Base-by-base conservation (phyloP, 345 rosid genomes). In the Turritis glabra region DNA sequence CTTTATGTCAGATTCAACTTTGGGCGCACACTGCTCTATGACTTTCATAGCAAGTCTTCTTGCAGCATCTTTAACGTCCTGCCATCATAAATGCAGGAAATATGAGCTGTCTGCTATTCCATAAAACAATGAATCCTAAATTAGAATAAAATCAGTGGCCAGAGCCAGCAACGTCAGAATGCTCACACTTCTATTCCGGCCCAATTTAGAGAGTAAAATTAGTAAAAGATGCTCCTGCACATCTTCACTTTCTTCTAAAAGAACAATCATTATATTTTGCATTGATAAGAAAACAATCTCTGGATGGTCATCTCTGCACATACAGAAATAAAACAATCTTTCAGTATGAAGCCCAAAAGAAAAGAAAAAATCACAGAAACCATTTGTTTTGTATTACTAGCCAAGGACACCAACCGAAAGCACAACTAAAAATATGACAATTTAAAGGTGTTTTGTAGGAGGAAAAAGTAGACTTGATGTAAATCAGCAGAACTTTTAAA, bases 231-330 rank as follows among this genome's bases (percentile, higher is more conserved):
- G 91, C 76, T 95, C 99, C 43, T 48, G 81, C 67, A 92, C 80
- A 74, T 92, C 98, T 82, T 95, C 99, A 75, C 96, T 95, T 77
- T 95, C 97, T 84, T 95, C 94, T 79, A 95, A 78, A 71, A 92
- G 88, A 77, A 88, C 88, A 32, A 71, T 78, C 94, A 95, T 88
- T 85, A 90, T 92, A 61, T 85, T 88, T 78, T 89, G 94, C 98
- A 95, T 95, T 46, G 99, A 92, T 35, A 89, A 78, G 19, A 89
- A 67, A 79, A 95, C 92, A 82, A 84, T 86, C 80, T 90, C 90
- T 54, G 90, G 98, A 79, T 90, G 98, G 78, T 92, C 96, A 85
- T 92, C 98, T 56, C 99, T 95, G 97, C 85, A 82, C 18, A 38
- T 40, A 67, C 60, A 73, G 64, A 66, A 30, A 51, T 10, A 59